These are phyloP conservation scores for Gastrolobium villosum DNA, from an alignment of 306 rosid species.

Conservation along the genomic window DNA sequence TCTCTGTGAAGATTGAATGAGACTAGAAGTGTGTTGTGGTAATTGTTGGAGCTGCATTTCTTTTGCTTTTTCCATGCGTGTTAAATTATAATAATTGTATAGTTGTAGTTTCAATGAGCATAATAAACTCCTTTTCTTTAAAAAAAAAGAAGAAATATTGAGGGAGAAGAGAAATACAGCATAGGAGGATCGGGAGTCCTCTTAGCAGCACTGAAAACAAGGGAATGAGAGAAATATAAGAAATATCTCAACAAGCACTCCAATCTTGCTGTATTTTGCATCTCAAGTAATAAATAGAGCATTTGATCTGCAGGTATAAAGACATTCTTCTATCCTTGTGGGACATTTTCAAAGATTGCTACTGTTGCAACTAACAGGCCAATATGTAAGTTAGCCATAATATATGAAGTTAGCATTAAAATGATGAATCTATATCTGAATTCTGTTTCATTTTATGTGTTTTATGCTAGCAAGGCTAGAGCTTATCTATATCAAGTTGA, in stretches of 20 bases:
- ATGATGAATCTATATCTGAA: slow-evolving; percentile 15
- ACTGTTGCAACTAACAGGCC: slow-evolving; percentile 84
- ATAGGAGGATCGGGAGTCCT: not conserved
- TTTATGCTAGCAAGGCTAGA: slow-evolving; percentile 11
- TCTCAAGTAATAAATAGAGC: slow-evolving; percentile 25
- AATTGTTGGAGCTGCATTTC: slow-evolving; percentile 20
- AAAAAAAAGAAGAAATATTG: not conserved
- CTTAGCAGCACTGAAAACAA: slow-evolving; percentile 13
- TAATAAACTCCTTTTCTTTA: slow-evolving; percentile 14
- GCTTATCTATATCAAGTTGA: not conserved
- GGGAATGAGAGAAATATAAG: not conserved
- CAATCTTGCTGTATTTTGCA: slow-evolving; percentile 13
- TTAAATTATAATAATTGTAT: slow-evolving; percentile 26
- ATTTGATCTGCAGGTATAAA: slow-evolving; percentile 72
- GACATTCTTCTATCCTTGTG: slow-evolving; percentile 94
- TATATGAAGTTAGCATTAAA: slow-evolving; percentile 20
- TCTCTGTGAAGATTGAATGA: slow-evolving; percentile 24
- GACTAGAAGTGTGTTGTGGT: slow-evolving; percentile 17
- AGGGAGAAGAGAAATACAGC: slow-evolving; percentile 16
- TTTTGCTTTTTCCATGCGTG: slow-evolving; percentile 20
- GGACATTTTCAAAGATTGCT: slow-evolving; percentile 89
- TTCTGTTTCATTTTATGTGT: not conserved
- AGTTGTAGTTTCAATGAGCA: slow-evolving; percentile 35
- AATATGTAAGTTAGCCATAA: slow-evolving; percentile 72
- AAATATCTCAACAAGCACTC: not conserved